phyloP scores from a whole-genome alignment of 306 rosid species.

The Castanopsis chinensis region DNA sequence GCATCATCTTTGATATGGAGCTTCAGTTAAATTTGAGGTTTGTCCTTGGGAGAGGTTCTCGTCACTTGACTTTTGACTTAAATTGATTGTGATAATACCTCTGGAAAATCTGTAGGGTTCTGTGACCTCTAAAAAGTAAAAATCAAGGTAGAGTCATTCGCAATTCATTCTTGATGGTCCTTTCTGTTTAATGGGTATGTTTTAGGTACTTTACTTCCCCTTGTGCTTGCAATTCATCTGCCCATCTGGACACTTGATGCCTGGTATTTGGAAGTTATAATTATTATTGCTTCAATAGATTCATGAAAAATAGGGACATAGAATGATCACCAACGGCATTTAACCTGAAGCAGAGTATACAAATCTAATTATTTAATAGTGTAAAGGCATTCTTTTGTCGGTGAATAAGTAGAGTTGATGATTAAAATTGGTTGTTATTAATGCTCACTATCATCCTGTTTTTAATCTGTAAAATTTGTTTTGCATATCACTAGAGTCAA shows the following conservation, averaged over 20 bases:
- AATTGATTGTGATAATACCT: not conserved
- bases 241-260: not conserved
- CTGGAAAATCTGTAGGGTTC: not conserved
- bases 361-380: not conserved
- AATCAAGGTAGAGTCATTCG: not conserved
- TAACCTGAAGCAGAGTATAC: not conserved
- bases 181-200: not conserved
- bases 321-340: not conserved
- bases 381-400: not conserved
- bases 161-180: not conserved
- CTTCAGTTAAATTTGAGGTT: not conserved
- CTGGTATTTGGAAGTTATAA: not conserved
- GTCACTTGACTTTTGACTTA: not conserved
- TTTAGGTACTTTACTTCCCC: not conserved
- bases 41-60: not conserved
- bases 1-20: not conserved
- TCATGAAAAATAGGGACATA: too few relatives aligned
- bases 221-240: not conserved
- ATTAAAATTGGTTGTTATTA: not conserved
- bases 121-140: not conserved
- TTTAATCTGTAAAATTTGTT: not conserved
- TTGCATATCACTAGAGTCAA: not conserved
- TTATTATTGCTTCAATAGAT: too few relatives aligned
- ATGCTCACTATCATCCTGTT: not conserved
- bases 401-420: not conserved